phyloP scores from a whole-genome alignment of 2,329 filamentous ascomycete genomes.

The Didymella segeticola region DNA sequence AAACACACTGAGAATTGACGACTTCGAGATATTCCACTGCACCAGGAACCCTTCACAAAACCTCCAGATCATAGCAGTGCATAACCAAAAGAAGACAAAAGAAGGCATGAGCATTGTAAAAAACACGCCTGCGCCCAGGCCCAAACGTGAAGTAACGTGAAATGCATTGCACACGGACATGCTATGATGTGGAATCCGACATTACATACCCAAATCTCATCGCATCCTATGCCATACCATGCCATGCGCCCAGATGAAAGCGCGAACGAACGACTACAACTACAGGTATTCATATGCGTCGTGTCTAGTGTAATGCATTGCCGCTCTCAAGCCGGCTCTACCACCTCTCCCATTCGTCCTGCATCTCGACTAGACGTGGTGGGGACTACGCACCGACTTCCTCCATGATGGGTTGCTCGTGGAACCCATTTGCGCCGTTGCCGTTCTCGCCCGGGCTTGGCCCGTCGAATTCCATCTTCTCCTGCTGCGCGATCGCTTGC shows the following conservation, averaged over 20 bases:
- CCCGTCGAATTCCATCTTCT: slow-evolving; percentile 70
- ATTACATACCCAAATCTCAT: slow-evolving; percentile 2
- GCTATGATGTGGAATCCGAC: not conserved
- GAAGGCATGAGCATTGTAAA: too few relatives aligned
- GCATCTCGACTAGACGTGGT: too few relatives aligned
- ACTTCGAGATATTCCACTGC: too few relatives aligned
- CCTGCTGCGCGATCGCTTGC: slow-evolving; percentile 94
- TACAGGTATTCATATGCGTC: slow-evolving; percentile 14
- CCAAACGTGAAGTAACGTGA: not conserved
- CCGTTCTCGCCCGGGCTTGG: slow-evolving; percentile 33
- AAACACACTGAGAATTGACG: too few relatives aligned
- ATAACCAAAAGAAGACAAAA: too few relatives aligned
- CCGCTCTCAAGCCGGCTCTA: too few relatives aligned
- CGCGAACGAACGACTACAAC: slow-evolving; percentile 2
- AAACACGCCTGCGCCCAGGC: not conserved
- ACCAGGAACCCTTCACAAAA: too few relatives aligned
- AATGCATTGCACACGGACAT: not conserved
- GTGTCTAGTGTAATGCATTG: not conserved
- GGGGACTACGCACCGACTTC: slow-evolving; percentile 21
- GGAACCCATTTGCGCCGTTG: slow-evolving; percentile 30
- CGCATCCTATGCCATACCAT: slow-evolving; percentile 1
- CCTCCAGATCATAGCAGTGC: too few relatives aligned
- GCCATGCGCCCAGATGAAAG: not conserved
- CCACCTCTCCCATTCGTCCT: too few relatives aligned
- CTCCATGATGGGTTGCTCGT: slow-evolving; percentile 32